These are phyloP conservation scores for Sporothrix luriei DNA, from an alignment of 2,329 filamentous ascomycete genomes.

Conservation along the genomic window DNA sequence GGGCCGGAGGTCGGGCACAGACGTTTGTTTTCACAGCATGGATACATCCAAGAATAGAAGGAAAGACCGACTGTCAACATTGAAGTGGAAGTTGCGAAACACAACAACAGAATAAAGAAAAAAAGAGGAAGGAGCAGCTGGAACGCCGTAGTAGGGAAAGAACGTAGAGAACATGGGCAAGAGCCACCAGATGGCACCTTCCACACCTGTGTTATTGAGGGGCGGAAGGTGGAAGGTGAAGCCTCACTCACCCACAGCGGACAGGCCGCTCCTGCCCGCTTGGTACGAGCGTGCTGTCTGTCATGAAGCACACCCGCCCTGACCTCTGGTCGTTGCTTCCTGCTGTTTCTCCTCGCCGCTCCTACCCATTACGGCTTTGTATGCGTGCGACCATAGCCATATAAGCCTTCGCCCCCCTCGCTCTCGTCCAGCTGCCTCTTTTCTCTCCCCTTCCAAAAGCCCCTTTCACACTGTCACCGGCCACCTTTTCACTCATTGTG, in stretches of 20 bases:
- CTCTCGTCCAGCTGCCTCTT: slow-evolving; percentile 9
- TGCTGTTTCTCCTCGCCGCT: slow-evolving; percentile 2
- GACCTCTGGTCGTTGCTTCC: slow-evolving; percentile 26
- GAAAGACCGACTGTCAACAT: background rate
- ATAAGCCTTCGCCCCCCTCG: slow-evolving; percentile 29
- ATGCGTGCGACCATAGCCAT: slow-evolving; percentile 29
- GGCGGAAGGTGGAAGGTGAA: slow-evolving; percentile 17
- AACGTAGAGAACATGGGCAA: background rate
- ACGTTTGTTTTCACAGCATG: slow-evolving; percentile 14
- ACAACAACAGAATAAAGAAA: no score
- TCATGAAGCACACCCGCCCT: slow-evolving; percentile 26
- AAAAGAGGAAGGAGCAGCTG: no score
- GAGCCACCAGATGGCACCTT: background rate
- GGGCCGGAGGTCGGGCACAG: slow-evolving; percentile 25
- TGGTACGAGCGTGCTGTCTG: slow-evolving; percentile 28
- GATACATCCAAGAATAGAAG: background rate
- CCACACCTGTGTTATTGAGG: slow-evolving; percentile 6
- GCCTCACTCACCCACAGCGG: slow-evolving; percentile 25
- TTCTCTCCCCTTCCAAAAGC: slow-evolving; percentile 1
- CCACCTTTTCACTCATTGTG: slow-evolving; percentile 20
- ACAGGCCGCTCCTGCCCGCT: slow-evolving; percentile 26
- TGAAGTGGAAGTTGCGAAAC: background rate
- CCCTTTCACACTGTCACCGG: background rate
- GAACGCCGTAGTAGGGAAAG: background rate
- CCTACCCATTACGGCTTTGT: background rate